Evolutionary conservation across 2,329 filamentous ascomycete genomes (phyloP).

Genomic region (Aschersonia sp.): DNA sequence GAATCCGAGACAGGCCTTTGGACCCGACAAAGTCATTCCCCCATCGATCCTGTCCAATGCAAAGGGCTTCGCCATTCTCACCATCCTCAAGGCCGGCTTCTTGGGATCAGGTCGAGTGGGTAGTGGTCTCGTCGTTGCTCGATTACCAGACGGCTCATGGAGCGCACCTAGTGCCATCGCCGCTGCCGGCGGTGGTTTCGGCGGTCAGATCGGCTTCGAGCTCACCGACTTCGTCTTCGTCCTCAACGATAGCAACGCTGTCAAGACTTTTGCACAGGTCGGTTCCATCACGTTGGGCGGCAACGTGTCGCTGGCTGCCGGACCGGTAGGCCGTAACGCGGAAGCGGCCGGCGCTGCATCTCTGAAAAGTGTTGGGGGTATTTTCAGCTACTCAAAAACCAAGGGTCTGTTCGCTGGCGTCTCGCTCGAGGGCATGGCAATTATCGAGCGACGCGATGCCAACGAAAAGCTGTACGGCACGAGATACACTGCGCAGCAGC

Average conservation of each 20-base stretch:
- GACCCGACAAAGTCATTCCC: conserved; percentile 94
- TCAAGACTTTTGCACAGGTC: conserved; percentile 86
- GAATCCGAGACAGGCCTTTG: conserved; percentile 84
- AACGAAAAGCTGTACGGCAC: conserved; percentile 93
- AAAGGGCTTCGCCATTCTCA: conserved; percentile 80
- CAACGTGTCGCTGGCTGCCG: conserved; percentile 91
- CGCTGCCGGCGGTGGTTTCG: conserved; percentile 68
- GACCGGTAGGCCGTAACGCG: conserved; percentile 85
- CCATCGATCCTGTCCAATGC: conserved; percentile 79
- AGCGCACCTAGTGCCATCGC: conserved; percentile 71
- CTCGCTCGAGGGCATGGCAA: conserved; percentile 79
- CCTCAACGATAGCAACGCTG: conserved; percentile 78
- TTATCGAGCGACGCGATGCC: conserved; percentile 90
- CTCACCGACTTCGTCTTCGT: conserved; percentile 96
- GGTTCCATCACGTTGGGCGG: conserved; percentile 87
- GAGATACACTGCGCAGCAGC: conserved; percentile 64
- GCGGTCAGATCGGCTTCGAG: conserved; percentile 78
- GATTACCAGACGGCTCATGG: conserved; percentile 65
- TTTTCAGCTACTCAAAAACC: conserved; percentile 97
- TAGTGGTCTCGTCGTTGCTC: conserved; percentile 68
- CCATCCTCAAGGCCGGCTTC: conserved; percentile 78
- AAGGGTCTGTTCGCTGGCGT: conserved; percentile 96
- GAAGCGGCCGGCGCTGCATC: conserved; percentile 92
- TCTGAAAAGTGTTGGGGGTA: conserved; percentile 72
- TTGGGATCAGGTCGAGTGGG: conserved; percentile 71